Conservation (phyloP, 2,329 filamentous ascomycete genomes). For the Fusarium siculi region DNA sequence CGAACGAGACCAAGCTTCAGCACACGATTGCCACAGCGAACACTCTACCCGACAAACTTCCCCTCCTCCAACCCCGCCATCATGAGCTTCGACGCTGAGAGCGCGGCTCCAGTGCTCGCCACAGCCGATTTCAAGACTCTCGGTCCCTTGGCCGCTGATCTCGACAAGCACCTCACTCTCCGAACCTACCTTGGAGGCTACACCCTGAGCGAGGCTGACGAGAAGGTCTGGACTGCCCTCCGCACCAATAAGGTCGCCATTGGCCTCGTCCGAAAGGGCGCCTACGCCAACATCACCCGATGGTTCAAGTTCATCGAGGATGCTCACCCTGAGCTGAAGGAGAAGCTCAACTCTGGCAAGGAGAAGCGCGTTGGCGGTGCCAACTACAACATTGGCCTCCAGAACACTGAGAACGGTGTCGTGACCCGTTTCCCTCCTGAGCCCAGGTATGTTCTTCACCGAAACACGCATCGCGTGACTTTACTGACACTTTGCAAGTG, state of each 20-base stretch:
- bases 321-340: slow-evolving; percentile 78
- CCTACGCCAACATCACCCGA: slow-evolving; percentile 79
- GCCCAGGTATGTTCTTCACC: slow-evolving; percentile 74
- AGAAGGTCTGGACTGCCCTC: slow-evolving; percentile 84
- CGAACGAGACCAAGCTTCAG: neutral
- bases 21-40: neutral
- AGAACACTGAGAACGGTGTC: slow-evolving; percentile 87
- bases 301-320: slow-evolving; percentile 92
- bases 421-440: slow-evolving; percentile 94
- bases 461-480: slow-evolving; percentile 17
- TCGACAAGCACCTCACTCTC: slow-evolving; percentile 88
- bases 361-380: slow-evolving; percentile 80
- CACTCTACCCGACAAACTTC: neutral
- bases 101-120: slow-evolving; percentile 40
- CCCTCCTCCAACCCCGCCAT: slow-evolving; percentile 17
- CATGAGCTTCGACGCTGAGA: slow-evolving; percentile 45
- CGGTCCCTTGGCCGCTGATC: slow-evolving; percentile 76
- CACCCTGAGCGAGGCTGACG: slow-evolving; percentile 78
- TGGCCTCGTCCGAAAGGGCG: slow-evolving; percentile 81
- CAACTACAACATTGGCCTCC: slow-evolving; percentile 88
- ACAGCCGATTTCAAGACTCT: slow-evolving; percentile 78
- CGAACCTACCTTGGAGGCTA: slow-evolving; percentile 89
- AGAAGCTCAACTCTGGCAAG: slow-evolving; percentile 67
- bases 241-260: slow-evolving; percentile 86
- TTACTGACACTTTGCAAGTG: slow-evolving; percentile 53